These are phyloP conservation scores for Trichoderma guizhouense DNA, from an alignment of 2,329 filamentous ascomycete genomes.

Conservation along the genomic window DNA sequence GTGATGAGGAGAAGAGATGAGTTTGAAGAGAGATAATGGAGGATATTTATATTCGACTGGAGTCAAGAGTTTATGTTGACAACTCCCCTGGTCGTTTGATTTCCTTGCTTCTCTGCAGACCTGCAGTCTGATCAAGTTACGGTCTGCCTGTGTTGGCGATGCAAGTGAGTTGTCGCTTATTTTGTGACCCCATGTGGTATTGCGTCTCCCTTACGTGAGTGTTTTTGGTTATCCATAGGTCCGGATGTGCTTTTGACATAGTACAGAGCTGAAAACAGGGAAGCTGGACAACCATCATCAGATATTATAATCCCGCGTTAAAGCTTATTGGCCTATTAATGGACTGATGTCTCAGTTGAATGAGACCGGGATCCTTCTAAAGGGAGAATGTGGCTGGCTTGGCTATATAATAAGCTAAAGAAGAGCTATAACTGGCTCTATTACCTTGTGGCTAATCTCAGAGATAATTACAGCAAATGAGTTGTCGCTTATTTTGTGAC, in stretches of 20 bases:
- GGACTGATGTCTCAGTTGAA: background rate
- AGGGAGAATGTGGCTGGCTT: background rate
- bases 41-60: conserved; percentile 7
- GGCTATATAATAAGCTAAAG: background rate
- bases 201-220: background rate
- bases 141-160: background rate
- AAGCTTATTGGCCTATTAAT: background rate
- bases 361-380: background rate
- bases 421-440: background rate
- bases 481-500: background rate
- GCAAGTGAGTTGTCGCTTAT: background rate
- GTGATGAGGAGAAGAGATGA: background rate
- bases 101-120: background rate
- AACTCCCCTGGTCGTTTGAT: background rate
- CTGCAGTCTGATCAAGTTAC: background rate
- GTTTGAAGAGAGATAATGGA: background rate
- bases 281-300: background rate
- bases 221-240: background rate
- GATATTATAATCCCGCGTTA: background rate
- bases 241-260: background rate
- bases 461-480: background rate
- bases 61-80: background rate
- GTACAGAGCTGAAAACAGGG: background rate
- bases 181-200: background rate
- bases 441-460: background rate